Evolutionary conservation across 805 yeast genomes (phyloP).

Genomic region (Ogataea zsoltii): DNA sequence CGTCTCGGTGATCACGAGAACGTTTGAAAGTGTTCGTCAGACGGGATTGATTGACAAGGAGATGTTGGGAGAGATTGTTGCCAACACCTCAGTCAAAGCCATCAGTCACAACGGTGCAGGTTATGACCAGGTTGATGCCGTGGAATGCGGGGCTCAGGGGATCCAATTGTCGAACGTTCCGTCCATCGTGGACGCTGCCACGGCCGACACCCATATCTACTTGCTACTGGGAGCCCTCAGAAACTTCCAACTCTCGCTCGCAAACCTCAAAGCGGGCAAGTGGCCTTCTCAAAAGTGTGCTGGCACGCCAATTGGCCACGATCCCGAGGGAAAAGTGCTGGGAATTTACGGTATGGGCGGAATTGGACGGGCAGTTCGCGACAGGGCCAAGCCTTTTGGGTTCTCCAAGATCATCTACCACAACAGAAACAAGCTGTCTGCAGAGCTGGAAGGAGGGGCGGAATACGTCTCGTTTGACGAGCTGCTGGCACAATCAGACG

Average conservation of each 20-base stretch:
- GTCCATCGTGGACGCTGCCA: conserved; percentile 51
- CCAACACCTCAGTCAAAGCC: conserved; percentile 37
- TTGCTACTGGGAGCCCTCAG: conserved; percentile 53
- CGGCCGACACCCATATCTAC: conserved; percentile 58
- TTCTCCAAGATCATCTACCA: conserved; percentile 69
- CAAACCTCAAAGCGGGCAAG: conserved; percentile 53
- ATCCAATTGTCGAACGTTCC: conserved; percentile 57
- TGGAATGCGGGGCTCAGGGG: conserved; percentile 39
- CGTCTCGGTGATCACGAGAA: conserved; percentile 42
- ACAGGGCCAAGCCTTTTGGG: conserved; percentile 75
- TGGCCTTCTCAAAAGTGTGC: conserved; percentile 55
- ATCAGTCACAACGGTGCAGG: conserved; percentile 59
- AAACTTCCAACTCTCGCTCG: conserved; percentile 61
- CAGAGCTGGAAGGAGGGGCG: conserved; percentile 68
- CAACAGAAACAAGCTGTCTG: conserved; percentile 59
- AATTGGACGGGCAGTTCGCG: conserved; percentile 78
- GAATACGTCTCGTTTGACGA: conserved; percentile 74
- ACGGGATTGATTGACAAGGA: conserved; percentile 49
- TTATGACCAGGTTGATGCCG: conserved; percentile 52
- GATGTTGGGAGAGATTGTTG: conserved; percentile 38
- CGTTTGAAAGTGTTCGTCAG: conserved; percentile 39
- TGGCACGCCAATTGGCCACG: conserved; percentile 67
- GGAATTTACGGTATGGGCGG: conserved; percentile 91
- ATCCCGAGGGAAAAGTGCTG: conserved; percentile 72
- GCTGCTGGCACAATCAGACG: conserved; percentile 61